Percentiles rank a stretch among this genome's conserved stretches.
These are phyloP conservation scores for Paraphaeosphaeria minitans DNA, from an alignment of 2,329 filamentous ascomycete genomes.

Conservation along the genomic window DNA sequence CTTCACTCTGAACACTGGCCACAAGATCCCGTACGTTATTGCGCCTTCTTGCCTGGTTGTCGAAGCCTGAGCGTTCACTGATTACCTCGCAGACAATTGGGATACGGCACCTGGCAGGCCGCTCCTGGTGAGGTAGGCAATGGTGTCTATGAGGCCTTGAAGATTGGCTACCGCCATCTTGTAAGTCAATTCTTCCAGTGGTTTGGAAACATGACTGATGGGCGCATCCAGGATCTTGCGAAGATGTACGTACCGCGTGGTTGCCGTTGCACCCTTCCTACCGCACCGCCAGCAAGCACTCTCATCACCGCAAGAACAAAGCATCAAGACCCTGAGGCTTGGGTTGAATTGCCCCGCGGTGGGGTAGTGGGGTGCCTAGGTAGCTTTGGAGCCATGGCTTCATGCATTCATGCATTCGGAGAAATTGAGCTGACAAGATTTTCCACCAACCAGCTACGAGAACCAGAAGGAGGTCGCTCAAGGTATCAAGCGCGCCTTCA, in stretches of 20 bases:
- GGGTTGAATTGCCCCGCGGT: constrained; percentile 24
- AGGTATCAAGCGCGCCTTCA: constrained; percentile 37
- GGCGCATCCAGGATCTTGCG: constrained; percentile 43
- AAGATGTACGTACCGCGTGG: constrained; percentile 32
- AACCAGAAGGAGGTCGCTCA: constrained; percentile 40
- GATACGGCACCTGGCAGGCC: constrained; percentile 44
- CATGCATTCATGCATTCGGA: constrained; percentile 10
- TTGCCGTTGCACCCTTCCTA: neutral
- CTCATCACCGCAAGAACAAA: constrained; percentile 2
- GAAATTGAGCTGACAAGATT: constrained; percentile 25
- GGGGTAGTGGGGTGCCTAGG: constrained; percentile 16
- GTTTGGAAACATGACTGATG: neutral
- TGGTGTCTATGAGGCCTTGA: constrained; percentile 48
- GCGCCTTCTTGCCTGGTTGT: neutral
- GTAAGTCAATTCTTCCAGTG: constrained; percentile 21
- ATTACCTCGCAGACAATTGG: constrained; percentile 59
- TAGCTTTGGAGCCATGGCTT: constrained; percentile 26
- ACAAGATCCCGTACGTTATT: constrained; percentile 59
- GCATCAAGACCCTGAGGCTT: constrained; percentile 10
- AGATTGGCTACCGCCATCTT: constrained; percentile 42
- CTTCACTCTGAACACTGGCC: constrained; percentile 37
- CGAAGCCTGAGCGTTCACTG: constrained; percentile 4
- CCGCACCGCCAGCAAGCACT: neutral
- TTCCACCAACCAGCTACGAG: constrained; percentile 39
- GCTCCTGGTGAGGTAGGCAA: constrained; percentile 45